phyloP scores from a whole-genome alignment of 371 early-diverging fungal genomes.

The Mucor circinelloides region DNA sequence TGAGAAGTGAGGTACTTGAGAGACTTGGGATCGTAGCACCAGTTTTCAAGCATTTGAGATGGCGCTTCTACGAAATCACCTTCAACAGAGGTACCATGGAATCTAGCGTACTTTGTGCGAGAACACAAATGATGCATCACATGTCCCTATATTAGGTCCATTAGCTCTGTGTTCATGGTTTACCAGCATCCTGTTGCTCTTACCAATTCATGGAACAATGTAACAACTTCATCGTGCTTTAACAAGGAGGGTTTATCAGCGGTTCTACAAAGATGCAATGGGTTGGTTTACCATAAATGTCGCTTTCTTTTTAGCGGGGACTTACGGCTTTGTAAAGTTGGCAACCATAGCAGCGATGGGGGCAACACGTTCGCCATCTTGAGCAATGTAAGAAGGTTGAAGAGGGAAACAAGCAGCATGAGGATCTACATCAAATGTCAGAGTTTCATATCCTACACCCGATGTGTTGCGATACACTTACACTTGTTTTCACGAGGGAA shows the following conservation, averaged over 20 bases:
- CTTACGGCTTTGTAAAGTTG: slow-evolving; percentile 79
- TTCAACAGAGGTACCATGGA: slow-evolving; percentile 82
- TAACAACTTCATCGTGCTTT: slow-evolving; percentile 83
- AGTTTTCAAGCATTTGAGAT: slow-evolving; percentile 71
- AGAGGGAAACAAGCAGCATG: slow-evolving; percentile 79
- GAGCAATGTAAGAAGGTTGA: slow-evolving; percentile 59
- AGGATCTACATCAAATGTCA: slow-evolving; percentile 48
- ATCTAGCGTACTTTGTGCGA: slow-evolving; percentile 66
- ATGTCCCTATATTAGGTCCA: slow-evolving; percentile 61
- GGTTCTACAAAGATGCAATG: slow-evolving; percentile 41
- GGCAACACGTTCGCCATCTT: slow-evolving; percentile 55
- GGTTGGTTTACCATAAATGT: neutral
- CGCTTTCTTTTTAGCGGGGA: neutral
- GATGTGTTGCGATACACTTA: slow-evolving; percentile 8
- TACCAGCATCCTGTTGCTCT: neutral
- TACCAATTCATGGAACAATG: slow-evolving; percentile 77
- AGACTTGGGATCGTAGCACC: slow-evolving; percentile 82
- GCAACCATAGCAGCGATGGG: slow-evolving; percentile 85
- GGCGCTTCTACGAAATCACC: slow-evolving; percentile 94
- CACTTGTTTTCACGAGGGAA: slow-evolving; percentile 78
- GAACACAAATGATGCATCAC: slow-evolving; percentile 85
- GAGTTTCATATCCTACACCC: neutral
- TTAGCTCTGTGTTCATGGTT: neutral
- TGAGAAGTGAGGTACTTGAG: slow-evolving; percentile 75
- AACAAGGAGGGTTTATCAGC: slow-evolving; percentile 74